Percentiles rank a stretch among this genome's conserved stretches.
Evolutionary conservation across 2,329 filamentous ascomycete genomes (phyloP).

Genomic region (Rutstroemia sydowiana): DNA sequence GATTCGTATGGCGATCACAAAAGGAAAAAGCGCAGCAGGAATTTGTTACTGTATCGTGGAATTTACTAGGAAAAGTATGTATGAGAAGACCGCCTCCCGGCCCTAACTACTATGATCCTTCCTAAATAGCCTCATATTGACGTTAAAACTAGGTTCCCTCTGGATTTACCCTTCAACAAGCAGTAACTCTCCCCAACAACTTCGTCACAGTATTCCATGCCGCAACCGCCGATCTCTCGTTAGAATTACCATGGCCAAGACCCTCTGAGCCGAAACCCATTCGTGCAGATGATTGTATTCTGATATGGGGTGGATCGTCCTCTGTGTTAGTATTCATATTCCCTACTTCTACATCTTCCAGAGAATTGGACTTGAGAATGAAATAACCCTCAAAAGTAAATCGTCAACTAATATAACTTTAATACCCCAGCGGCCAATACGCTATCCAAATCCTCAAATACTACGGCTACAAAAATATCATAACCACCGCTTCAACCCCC

Average conservation of each 20-base stretch:
- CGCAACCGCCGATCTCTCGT: not conserved
- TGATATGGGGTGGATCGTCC: not conserved
- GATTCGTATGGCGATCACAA: not conserved
- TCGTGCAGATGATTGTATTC: not conserved
- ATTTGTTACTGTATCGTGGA: not conserved
- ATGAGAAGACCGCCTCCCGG: not conserved
- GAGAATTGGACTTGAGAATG: no score
- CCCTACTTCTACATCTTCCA: not conserved
- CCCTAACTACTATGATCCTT: not conserved
- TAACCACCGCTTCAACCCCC: constrained; percentile 23
- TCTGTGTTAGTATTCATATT: not conserved
- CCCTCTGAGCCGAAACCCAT: not conserved
- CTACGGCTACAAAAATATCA: constrained; percentile 45
- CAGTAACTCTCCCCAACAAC: not conserved
- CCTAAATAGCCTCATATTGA: no score
- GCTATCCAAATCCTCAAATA: constrained; percentile 38
- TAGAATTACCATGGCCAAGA: not conserved
- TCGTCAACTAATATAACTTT: not conserved
- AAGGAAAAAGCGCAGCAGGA: not conserved
- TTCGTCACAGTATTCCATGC: not conserved
- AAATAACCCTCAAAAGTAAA: no score
- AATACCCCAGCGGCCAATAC: constrained; percentile 19
- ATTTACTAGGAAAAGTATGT: not conserved
- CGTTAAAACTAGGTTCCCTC: not conserved
- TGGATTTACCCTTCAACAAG: not conserved